phyloP scores from a whole-genome alignment of 768 basidiomycete species.

The Boletus subcaerulescens region DNA sequence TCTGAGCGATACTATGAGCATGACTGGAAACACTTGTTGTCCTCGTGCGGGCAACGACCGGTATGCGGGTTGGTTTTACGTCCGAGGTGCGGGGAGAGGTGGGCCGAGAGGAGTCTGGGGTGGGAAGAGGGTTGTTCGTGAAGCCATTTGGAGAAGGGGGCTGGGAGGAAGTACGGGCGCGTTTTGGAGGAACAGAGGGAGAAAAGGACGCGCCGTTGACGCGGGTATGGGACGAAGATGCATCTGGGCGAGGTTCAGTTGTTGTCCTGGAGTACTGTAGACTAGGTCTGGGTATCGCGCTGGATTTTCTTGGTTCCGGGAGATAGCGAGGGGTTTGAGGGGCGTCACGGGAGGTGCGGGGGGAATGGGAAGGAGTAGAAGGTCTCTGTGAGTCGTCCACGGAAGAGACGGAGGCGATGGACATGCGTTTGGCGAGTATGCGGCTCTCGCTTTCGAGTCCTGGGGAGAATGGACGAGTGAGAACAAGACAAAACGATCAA shows the following conservation, averaged over 20 bases:
- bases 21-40: conserved; percentile 42
- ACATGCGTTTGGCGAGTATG: conserved; percentile 73
- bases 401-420: conserved; percentile 65
- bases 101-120: conserved; percentile 38
- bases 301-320: conserved; percentile 34
- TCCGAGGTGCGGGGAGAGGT: conserved; percentile 44
- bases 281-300: conserved; percentile 49
- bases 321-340: conserved; percentile 16
- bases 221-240: conserved; percentile 24
- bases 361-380: conserved; percentile 17
- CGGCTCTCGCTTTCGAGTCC: conserved; percentile 81
- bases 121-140: conserved; percentile 29
- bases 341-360: conserved; percentile 21
- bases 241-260: conserved; percentile 19
- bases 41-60: conserved; percentile 40
- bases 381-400: conserved; percentile 40
- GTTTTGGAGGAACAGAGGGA: conserved; percentile 39
- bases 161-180: conserved; percentile 64
- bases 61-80: conserved; percentile 48
- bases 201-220: conserved; percentile 30
- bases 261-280: conserved; percentile 37
- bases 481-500: not conserved
- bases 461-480: conserved; percentile 28
- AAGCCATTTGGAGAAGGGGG: conserved; percentile 36
- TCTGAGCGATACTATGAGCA: conserved; percentile 31